These are phyloP conservation scores for Vitis hybrid DNA, from an alignment of 177 flowering plant genomes.

Conservation along the genomic window DNA sequence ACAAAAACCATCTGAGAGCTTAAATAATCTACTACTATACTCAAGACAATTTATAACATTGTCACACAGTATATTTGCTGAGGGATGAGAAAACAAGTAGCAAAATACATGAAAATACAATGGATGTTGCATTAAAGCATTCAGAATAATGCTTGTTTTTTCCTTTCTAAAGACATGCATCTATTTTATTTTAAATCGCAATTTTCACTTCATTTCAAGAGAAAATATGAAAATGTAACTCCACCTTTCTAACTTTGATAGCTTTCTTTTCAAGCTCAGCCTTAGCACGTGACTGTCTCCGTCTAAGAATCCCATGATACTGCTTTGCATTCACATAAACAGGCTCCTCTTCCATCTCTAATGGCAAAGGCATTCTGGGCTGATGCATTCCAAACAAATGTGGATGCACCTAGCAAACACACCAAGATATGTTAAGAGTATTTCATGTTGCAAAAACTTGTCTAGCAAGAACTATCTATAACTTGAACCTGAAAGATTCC, in stretches of 20 bases:
- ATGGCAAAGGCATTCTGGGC: constrained; percentile 49
- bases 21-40: too few species aligned
- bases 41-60: too few species aligned
- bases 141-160: too few species aligned
- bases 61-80: too few species aligned
- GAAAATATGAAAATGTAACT: background rate
- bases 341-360: constrained; percentile 61
- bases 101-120: too few species aligned
- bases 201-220: too few species aligned
- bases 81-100: too few species aligned
- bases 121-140: too few species aligned
- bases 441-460: background rate
- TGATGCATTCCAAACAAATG: constrained; percentile 35
- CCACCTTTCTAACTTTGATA: constrained; percentile 45
- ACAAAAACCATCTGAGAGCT: too few species aligned
- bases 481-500: too few species aligned
- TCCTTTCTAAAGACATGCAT: too few species aligned
- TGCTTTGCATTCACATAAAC: constrained; percentile 61
- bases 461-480: background rate
- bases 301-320: constrained; percentile 49
- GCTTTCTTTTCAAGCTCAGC: constrained; percentile 47
- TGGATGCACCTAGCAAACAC: constrained; percentile 34
- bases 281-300: constrained; percentile 50
- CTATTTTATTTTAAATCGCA: too few species aligned
- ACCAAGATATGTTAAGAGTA: background rate